Evolutionary conservation across 306 rosid genomes (phyloP), one percentile per base, ranked within the genome.

Genomic region (Medicago lupulina): DNA sequence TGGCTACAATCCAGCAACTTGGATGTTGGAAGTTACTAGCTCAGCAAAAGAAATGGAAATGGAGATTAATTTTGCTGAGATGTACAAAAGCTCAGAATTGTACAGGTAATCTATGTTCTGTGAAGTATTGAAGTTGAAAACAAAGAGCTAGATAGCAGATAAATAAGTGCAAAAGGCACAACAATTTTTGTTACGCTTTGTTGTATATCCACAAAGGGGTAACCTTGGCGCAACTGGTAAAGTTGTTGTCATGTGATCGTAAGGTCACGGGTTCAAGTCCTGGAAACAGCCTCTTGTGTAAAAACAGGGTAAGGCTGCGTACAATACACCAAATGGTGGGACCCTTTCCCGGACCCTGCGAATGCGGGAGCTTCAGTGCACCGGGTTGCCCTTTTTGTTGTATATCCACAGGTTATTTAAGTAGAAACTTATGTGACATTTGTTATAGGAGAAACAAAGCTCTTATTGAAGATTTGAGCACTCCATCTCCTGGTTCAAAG

Each of bases 1-100:
- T 65, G 81, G 88, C 60, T 81, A 78, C 64, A 85, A 85, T 9
- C 81, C 88, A 12, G 83, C 88, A 64, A 78, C 88, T 19, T 85
- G 88, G 88, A 81, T 81, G 88, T 44, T 85, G 79, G 88, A 85
- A 71, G 86, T 81, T 43, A 65, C 85, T 0, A 74, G 28, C 36
- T 50, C 60, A 12, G 81, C 79, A n/a, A 71, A 43, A 78, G 84
- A 85, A 70, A 74, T 58, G 41, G 83, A 78, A 74, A 9, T 75
- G 58, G 83, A 43, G 55, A 74, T 85, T 65, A 83, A 85, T 71
- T 85, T 85, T 79, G 70, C 76, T 14, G 81, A 81, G 58, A 53
- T 70, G 43, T 85, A 78, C 76, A 78, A 44, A 61, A 78, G 36
- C 65, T 85, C 88, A 36, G 79, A 57, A 16, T 67, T 78, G n/a